Evolutionary conservation across 805 yeast genomes (phyloP).

Genomic region (Metschnikowia drakensbergensis): DNA sequence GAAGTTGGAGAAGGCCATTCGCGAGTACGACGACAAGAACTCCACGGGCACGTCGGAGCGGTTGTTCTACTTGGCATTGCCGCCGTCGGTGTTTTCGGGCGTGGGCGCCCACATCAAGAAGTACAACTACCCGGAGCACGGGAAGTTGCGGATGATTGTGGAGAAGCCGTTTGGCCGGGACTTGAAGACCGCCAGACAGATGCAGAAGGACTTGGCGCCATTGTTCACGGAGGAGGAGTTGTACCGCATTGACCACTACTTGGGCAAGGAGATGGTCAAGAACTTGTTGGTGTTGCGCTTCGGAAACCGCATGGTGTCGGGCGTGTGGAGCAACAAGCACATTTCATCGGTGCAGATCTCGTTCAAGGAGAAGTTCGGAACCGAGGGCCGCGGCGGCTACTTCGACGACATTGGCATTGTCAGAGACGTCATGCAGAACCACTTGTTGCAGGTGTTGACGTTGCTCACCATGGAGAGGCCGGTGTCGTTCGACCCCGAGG

Average conservation of each 20-base stretch:
- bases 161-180: conserved; percentile 98
- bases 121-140: conserved; percentile 55
- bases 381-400: conserved; percentile 98
- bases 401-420: conserved; percentile 93
- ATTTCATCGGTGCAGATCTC: conserved; percentile 80
- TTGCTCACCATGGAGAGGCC: conserved; percentile 95
- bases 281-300: conserved; percentile 85
- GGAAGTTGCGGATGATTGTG: conserved; percentile 74
- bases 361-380: conserved; percentile 97
- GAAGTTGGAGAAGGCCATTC: conserved; percentile 51
- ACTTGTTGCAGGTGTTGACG: conserved; percentile 87
- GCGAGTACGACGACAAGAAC: conserved; percentile 51
- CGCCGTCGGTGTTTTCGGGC: conserved; percentile 83
- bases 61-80: conserved; percentile 87
- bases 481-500: conserved; percentile 83
- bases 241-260: conserved; percentile 93
- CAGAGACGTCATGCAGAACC: conserved; percentile 98
- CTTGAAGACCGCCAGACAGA: conserved; percentile 67
- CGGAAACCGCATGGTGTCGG: conserved; percentile 81
- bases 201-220: conserved; percentile 78
- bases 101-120: conserved; percentile 75
- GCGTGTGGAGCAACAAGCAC: conserved; percentile 84
- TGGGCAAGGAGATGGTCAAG: conserved; percentile 98
- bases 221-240: conserved; percentile 87
- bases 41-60: conserved; percentile 59